Evolutionary conservation across 1,284 basidiomycete genomes (phyloP), one percentile per base, ranked within the genome.

Genomic region (Phlebopus sp.): DNA sequence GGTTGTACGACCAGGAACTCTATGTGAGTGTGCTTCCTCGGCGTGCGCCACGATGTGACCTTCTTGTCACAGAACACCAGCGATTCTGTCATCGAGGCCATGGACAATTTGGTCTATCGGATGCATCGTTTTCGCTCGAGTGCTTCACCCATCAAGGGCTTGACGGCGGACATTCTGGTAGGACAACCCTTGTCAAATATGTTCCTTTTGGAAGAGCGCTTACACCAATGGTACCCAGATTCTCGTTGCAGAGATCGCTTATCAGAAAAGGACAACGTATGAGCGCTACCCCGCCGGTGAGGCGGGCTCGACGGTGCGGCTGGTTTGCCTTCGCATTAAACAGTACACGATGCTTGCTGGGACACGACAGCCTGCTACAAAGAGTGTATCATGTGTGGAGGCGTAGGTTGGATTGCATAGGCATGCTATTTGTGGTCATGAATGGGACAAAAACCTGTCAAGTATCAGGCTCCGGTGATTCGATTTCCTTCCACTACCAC

Each of bases 121-220:
- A 81, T 84, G 74, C 84, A 92, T 66, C 82, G 90, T 11, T 86
- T 93, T 59, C 77, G 87, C 35, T 84, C 84, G 3, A 73, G 72
- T 0, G 83, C 85, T 2, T 90, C 88, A 6, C 82, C 90, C 0
- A 76, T 93, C 54, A 90, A 90, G 60, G 91, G 91, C 0, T 68
- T 93, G 2, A 92, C 90, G 0, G 75, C 90, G 1, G 89, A 93
- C 55, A 86, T 94, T 14, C 68, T 91, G 44, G 87, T 91, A 57
- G 56, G 82, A 50, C 5, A 18, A 1, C n/a, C 25, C 21, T 5
- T n/a, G n/a, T 43, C 38, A 8, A 2, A 14, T 21, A 30, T 30
- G 18, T 31, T 4, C 6, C 42, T 21, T 35, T 2, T 14, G 7
- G 5, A 11, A 10, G 9, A 4, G 6, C 5, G 18, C 11, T 8